A percentile compares a stretch with the other conserved stretches of the same genome.
These are phyloP conservation scores for Thalia dealbata DNA, from an alignment of 176 grass and related monocot genomes.

Conservation along the genomic window DNA sequence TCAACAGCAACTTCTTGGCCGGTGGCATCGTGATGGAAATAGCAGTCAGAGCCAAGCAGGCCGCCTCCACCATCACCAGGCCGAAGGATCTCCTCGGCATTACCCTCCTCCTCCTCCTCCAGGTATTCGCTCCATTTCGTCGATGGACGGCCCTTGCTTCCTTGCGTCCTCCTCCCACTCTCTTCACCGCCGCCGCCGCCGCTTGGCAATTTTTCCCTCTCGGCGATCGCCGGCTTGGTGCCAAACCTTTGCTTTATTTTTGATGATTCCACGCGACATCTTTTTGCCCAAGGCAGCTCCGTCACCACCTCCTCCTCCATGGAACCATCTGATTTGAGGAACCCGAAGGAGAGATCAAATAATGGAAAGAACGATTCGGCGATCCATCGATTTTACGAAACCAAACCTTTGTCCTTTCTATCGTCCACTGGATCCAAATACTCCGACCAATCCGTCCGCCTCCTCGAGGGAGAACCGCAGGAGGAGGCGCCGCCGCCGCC, in stretches of 20 bases:
- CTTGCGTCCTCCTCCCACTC: conserved; percentile 1
- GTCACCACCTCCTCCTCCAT: not conserved
- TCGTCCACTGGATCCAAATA: conserved; percentile 37
- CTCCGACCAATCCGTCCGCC: conserved; percentile 61
- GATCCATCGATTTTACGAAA: not conserved
- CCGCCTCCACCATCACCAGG: too few species aligned
- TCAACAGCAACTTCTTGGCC: conserved; percentile 22
- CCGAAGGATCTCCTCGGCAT: not conserved
- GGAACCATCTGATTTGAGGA: not conserved
- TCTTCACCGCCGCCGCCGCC: conserved; percentile 8
- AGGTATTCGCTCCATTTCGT: not conserved
- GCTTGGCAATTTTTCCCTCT: not conserved
- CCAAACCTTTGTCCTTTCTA: not conserved
- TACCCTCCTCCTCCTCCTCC: conserved; percentile 11
- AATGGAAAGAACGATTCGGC: not conserved
- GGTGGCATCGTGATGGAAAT: conserved; percentile 2
- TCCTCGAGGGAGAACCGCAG: conserved; percentile 13
- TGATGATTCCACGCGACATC: not conserved
- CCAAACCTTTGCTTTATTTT: not conserved
- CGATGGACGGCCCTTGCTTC: not conserved
- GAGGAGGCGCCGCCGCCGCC: not conserved
- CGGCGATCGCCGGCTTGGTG: not conserved
- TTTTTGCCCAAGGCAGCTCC: not conserved
- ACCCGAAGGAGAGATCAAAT: not conserved
- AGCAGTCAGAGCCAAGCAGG: too few species aligned